phyloP scores from a whole-genome alignment of 225 moss, liverwort and hornwort genomes.

The Pleurozium schreberi region DNA sequence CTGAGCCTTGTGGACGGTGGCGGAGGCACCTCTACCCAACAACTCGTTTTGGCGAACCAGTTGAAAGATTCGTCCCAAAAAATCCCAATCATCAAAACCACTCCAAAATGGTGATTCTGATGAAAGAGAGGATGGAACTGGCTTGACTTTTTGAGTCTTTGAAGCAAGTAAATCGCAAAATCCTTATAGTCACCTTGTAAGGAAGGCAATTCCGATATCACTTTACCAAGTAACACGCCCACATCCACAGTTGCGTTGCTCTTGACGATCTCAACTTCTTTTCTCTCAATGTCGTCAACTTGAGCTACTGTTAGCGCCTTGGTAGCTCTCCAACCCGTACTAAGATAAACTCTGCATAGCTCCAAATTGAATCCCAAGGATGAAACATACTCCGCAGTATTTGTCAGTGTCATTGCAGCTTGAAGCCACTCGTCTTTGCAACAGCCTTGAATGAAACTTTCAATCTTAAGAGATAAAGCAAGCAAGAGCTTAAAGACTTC shows the following conservation, averaged over 20 bases:
- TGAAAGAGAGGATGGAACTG: neutral
- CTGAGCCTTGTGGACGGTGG: neutral
- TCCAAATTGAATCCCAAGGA: neutral
- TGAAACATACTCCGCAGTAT: neutral
- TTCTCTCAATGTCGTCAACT: neutral
- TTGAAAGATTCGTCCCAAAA: neutral
- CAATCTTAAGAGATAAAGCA: neutral
- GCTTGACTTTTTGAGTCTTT: neutral
- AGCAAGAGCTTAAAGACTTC: neutral
- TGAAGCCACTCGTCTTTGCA: neutral
- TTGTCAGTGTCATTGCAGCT: neutral
- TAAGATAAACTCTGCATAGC: fast-evolving
- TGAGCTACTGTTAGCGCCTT: neutral
- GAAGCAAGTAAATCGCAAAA: neutral
- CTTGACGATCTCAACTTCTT: neutral
- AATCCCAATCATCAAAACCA: fast-evolving
- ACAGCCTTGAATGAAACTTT: neutral
- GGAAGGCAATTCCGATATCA: neutral
- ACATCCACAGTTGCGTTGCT: fast-evolving
- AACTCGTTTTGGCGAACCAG: no score
- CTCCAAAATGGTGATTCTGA: neutral
- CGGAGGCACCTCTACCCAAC: neutral
- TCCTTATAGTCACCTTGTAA: neutral
- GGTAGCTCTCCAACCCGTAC: no score
- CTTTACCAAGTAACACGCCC: neutral